Conservation (phyloP, 306 rosid genomes). For the Trichosanthes truncata region DNA sequence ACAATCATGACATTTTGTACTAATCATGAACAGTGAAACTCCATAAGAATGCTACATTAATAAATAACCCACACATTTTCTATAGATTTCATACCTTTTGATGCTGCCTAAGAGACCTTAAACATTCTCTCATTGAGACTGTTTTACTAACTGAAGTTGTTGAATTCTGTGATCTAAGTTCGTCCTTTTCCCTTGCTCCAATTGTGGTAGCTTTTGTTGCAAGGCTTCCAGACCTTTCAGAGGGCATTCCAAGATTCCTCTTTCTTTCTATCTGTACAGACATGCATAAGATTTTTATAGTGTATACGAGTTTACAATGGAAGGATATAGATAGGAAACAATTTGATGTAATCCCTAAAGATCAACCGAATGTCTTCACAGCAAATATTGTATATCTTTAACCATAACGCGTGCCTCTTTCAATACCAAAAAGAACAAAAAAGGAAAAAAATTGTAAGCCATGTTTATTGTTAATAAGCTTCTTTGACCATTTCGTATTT, state of each 20-base stretch:
- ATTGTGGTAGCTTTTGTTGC: conserved; percentile 13
- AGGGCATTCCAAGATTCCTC: conserved; percentile 27
- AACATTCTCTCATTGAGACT: conserved; percentile 85
- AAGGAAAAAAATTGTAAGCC: neutral
- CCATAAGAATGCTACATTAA: neutral
- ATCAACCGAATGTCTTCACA: neutral
- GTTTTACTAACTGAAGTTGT: conserved; percentile 72
- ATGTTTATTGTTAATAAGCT: neutral
- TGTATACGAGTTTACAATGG: neutral
- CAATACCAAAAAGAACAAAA: neutral
- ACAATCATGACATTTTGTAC: neutral
- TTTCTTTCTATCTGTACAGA: conserved; percentile 49
- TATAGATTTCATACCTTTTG: conserved; percentile 53
- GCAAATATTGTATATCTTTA: neutral
- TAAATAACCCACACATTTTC: neutral
- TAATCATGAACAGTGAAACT: neutral
- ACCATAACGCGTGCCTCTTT: neutral
- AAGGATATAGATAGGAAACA: neutral
- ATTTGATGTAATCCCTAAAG: neutral
- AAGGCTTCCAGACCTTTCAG: conserved; percentile 23
- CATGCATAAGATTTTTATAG: neutral
- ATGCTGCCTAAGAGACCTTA: conserved; percentile 82
- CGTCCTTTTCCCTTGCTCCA: conserved; percentile 22
- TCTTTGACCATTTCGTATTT: neutral
- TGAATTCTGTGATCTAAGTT: conserved; percentile 37